Evolutionary conservation across 2,329 filamentous ascomycete species (phyloP).

Genomic region (Microcyclosporella mali): DNA sequence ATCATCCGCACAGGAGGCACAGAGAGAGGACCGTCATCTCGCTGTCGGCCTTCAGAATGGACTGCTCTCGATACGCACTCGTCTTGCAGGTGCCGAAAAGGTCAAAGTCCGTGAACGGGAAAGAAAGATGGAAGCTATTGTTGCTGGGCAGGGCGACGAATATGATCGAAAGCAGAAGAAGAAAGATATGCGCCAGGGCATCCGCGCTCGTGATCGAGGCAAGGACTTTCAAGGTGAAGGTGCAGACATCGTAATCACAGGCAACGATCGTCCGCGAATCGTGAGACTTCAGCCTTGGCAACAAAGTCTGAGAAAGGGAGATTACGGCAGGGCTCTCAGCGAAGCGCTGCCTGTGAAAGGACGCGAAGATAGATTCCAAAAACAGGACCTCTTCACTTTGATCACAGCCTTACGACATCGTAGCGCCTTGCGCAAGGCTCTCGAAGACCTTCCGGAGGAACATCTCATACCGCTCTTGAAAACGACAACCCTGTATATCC

Average conservation of each 20-base stretch:
- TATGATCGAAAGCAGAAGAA: slow-evolving; percentile 68
- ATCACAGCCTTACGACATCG: slow-evolving; percentile 82
- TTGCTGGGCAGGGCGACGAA: slow-evolving; percentile 70
- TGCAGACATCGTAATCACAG: slow-evolving; percentile 81
- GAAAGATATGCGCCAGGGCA: slow-evolving; percentile 53
- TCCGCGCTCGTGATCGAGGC: slow-evolving; percentile 55
- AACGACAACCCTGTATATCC: slow-evolving; percentile 76
- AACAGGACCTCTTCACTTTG: slow-evolving; percentile 58
- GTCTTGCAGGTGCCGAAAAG: slow-evolving; percentile 78
- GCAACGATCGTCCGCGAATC: slow-evolving; percentile 57
- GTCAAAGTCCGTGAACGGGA: slow-evolving; percentile 67
- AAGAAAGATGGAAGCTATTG: slow-evolving; percentile 76
- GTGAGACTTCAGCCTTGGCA: slow-evolving; percentile 73
- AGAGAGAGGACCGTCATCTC: slow-evolving; percentile 80
- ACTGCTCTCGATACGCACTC: slow-evolving; percentile 81
- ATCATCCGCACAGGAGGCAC: slow-evolving; percentile 40
- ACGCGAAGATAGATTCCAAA: slow-evolving; percentile 18
- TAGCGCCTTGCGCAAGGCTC: slow-evolving; percentile 71
- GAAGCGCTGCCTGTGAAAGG: slow-evolving; percentile 52
- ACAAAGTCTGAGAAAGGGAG: slow-evolving; percentile 67
- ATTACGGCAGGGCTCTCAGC: slow-evolving; percentile 74
- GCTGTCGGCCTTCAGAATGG: slow-evolving; percentile 93
- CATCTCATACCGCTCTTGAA: slow-evolving; percentile 74
- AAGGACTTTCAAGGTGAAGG: slow-evolving; percentile 79
- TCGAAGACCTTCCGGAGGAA: slow-evolving; percentile 73